Base-by-base conservation (phyloP, 2,329 filamentous ascomycete species). In the Calonectria hawksworthii region DNA sequence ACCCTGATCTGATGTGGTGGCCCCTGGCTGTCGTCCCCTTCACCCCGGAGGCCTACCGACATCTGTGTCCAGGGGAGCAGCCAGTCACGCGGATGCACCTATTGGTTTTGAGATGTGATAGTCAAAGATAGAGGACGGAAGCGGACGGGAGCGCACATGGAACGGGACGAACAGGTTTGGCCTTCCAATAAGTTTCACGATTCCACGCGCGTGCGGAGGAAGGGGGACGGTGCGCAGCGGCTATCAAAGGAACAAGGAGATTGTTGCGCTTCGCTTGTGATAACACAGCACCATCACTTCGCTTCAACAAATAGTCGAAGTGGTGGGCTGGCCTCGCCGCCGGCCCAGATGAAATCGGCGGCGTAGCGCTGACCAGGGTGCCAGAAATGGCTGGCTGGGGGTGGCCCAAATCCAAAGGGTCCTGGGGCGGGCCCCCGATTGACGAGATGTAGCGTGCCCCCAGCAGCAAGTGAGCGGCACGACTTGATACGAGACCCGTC, bases 341-440 rank as follows among this genome's bases (percentile, higher is more conserved):
- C 61, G 61, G 16, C 61, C 61, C 38, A 64, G 61, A 64, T 64
- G 38, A 23, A 64, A 64, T 64, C 61, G 61, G 61, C 61, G 61
- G 26, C 61, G 61, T 47, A 64, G 61, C 36, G 61, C 28, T 64
- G 61, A 38, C 36, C 36, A 30, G 61, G 61, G 61, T 44, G 26
- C 18, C 26, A 32, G 28, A 64, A 32, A 64, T 47, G 61, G 61
- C 61, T 64, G 61, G 61, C 41, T 64, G 38, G 61, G 61, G 36
- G 26, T 28, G 26, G 18, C 36, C 61, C 26, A 44, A 44, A 64
- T 47, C 18, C 61, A 64, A 64, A 64, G 61, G 61, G 61, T 64
- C 61, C 32, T 11, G 61, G 47, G 77, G 79, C 71, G 77, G 79
- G 78, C 76, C 79, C 76, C 79, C 76, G 78, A 80, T 80, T 80